phyloP scores from a whole-genome alignment of 208 protist species.

The Acanthamoeba healyi region DNA sequence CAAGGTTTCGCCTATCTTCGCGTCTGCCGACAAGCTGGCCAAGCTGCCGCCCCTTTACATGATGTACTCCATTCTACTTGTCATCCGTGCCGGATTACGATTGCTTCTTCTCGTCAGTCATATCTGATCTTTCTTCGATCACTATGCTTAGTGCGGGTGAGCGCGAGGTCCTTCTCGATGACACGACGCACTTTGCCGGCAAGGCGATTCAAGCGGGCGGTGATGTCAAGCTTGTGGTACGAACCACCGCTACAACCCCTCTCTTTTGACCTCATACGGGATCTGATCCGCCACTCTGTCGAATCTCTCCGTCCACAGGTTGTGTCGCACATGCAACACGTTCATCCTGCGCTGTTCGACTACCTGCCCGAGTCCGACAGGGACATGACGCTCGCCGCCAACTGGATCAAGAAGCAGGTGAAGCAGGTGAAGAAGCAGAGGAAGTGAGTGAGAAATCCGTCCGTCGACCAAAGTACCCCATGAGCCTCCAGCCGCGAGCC shows the following conservation, averaged over 20 bases:
- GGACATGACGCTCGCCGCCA: not conserved
- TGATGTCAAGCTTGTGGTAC: constrained; percentile 55
- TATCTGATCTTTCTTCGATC: not conserved
- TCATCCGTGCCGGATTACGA: not conserved
- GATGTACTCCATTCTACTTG: too few species aligned
- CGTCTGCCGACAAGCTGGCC: constrained; percentile 18
- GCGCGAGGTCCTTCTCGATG: constrained; percentile 25
- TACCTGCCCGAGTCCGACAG: constrained; percentile 16
- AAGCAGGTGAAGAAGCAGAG: too few species aligned
- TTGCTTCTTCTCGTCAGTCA: not conserved
- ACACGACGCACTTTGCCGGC: constrained; percentile 57
- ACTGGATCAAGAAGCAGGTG: constrained; percentile 54
- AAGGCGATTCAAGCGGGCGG: constrained; percentile 63
- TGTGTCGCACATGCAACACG: constrained; percentile 59
- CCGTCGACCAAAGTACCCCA: too few species aligned
- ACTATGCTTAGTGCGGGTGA: not conserved
- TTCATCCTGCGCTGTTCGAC: constrained; percentile 21
- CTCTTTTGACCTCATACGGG: not conserved
- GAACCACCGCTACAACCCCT: not conserved
- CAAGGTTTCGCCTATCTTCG: constrained; percentile 61
- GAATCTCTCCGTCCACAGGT: not conserved
- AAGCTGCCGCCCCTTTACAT: constrained; percentile 67
- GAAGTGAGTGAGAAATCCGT: too few species aligned
- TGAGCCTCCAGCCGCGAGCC: not conserved
- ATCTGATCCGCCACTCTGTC: not conserved